Evolutionary conservation across 2,329 filamentous ascomycete species (phyloP).

Genomic region (Aphanoascus verrucosus): DNA sequence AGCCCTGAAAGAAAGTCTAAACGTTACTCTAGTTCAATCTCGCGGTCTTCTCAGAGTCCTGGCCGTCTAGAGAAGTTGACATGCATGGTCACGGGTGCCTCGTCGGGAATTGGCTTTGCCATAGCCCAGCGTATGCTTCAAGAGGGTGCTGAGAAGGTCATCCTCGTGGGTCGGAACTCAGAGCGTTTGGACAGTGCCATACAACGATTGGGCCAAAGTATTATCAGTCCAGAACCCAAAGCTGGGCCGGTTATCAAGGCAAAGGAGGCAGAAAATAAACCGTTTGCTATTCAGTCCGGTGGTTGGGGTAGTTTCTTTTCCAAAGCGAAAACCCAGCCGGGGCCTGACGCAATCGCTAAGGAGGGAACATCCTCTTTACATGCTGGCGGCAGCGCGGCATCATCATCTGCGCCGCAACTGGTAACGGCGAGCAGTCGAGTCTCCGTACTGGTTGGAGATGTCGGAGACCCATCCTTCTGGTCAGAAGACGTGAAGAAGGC

Average conservation of each 20-base stretch:
- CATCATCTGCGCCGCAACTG: neutral
- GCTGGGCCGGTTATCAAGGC: neutral
- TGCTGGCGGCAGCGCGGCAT: neutral
- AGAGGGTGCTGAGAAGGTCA: slow-evolving; percentile 47
- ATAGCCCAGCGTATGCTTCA: slow-evolving; percentile 56
- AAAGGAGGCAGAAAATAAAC: neutral
- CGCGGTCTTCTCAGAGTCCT: neutral
- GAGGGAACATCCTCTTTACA: neutral
- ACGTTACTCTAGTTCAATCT: neutral
- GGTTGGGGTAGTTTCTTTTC: neutral
- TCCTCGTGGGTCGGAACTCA: slow-evolving; percentile 51
- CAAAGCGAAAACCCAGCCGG: neutral
- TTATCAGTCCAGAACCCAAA: neutral
- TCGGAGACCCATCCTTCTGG: slow-evolving; percentile 22
- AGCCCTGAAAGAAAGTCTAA: neutral
- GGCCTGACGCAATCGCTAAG: neutral
- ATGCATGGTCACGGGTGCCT: slow-evolving; percentile 56
- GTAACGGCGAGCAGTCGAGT: slow-evolving; percentile 6
- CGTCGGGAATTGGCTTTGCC: slow-evolving; percentile 57
- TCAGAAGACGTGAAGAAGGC: slow-evolving; percentile 28
- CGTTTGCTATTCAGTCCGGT: neutral
- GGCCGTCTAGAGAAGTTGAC: slow-evolving; percentile 26
- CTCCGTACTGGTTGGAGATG: slow-evolving; percentile 27
- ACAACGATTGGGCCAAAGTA: slow-evolving; percentile 17
- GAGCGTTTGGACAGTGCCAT: slow-evolving; percentile 36